Evolutionary conservation across 2,329 filamentous ascomycete genomes (phyloP).

Genomic region (Setomelanomma holmii): DNA sequence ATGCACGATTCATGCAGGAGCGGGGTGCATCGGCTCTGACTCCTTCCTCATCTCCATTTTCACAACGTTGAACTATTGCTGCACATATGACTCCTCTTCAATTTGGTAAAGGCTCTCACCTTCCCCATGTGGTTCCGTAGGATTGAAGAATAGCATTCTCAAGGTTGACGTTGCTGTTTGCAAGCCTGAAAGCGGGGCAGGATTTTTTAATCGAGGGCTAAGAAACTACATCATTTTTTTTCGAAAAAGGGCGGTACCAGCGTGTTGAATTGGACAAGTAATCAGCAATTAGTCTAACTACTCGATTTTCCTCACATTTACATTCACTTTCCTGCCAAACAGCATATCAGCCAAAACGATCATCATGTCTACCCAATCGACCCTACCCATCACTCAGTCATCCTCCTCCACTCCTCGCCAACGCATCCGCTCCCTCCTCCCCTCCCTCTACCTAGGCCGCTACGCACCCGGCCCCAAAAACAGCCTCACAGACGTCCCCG

Average conservation of each 20-base stretch:
- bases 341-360: no score
- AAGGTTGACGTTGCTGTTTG: no score
- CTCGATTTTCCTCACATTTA: not conserved
- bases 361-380: no score
- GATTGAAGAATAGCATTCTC: not conserved
- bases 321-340: no score
- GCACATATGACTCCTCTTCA: not conserved
- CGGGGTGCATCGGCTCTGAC: not conserved
- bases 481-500: constrained; percentile 54
- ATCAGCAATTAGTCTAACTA: not conserved
- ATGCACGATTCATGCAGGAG: not conserved
- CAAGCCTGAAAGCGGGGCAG: not conserved
- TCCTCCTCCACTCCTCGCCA: constrained; percentile 28
- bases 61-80: not conserved
- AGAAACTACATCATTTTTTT: no score
- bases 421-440: constrained; percentile 49
- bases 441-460: constrained; percentile 46
- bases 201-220: not conserved
- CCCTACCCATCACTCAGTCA: no score
- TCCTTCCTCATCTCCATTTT: not conserved
- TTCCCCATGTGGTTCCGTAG: no score
- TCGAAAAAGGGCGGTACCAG: not conserved
- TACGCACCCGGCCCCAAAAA: constrained; percentile 51
- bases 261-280: not conserved
- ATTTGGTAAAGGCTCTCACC: no score